Conservation (phyloP, 2,329 filamentous ascomycete species). For the Pseudophaeomoniella oleicola region DNA sequence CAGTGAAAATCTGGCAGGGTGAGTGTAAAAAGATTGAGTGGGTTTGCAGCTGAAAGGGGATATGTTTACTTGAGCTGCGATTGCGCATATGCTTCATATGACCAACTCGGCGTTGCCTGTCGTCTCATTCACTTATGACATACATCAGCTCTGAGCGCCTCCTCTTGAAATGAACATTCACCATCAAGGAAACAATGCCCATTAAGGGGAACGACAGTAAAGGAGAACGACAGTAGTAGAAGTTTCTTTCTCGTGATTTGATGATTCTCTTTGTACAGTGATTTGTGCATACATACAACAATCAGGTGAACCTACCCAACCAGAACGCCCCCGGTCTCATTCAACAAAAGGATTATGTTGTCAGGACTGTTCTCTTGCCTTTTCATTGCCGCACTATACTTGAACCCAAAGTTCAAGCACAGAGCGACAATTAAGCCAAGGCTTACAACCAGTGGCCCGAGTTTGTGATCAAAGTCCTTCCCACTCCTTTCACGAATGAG, state of each 20-base stretch:
- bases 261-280: not conserved
- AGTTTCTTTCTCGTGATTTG: not conserved
- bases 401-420: conserved; percentile 77
- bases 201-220: no score
- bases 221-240: no score
- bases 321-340: not conserved
- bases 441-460: conserved; percentile 74
- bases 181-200: no score
- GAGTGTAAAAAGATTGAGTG: no score
- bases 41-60: no score
- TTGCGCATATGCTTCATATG: no score
- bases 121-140: no score
- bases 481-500: conserved; percentile 79
- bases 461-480: conserved; percentile 80
- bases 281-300: not conserved
- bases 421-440: conserved; percentile 63
- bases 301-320: not conserved
- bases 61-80: no score
- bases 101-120: no score
- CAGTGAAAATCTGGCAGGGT: no score
- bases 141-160: no score
- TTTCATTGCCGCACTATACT: conserved; percentile 22
- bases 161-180: no score
- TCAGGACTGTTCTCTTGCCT: not conserved
- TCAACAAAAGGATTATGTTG: not conserved